phyloP scores from a whole-genome alignment of 345 rosid genomes.

The Ceriops decandra region DNA sequence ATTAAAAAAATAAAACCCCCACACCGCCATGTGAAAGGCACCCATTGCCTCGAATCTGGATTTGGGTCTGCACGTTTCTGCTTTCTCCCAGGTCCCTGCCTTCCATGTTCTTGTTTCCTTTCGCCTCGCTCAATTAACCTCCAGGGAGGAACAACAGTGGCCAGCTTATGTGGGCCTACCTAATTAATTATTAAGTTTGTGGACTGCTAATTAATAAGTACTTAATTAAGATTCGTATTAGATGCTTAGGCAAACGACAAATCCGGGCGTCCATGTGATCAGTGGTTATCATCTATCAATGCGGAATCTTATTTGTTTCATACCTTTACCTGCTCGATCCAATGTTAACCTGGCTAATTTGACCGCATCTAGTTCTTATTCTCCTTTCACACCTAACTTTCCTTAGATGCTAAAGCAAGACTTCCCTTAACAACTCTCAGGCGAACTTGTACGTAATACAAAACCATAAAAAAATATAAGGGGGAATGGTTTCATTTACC shows the following conservation, averaged over 20 bases:
- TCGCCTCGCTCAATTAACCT: constrained; percentile 13
- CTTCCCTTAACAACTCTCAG: too few relatives aligned
- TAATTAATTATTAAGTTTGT: neutral
- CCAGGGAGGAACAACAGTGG: constrained; percentile 14
- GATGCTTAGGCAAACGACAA: constrained; percentile 35
- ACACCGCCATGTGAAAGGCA: constrained; percentile 67
- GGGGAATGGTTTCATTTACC: too few relatives aligned
- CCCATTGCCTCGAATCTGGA: constrained; percentile 62
- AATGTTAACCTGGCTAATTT: constrained; percentile 2
- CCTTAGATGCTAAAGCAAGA: neutral
- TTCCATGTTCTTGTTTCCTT: constrained; percentile 25
- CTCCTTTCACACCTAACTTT: neutral
- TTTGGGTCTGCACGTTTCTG: constrained; percentile 43
- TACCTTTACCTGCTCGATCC: constrained; percentile 7
- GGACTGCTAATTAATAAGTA: too few relatives aligned
- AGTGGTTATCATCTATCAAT: constrained; percentile 12
- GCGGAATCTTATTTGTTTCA: constrained; percentile 34
- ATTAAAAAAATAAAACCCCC: constrained; percentile 6
- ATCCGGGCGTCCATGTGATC: constrained; percentile 35
- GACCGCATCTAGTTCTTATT: neutral
- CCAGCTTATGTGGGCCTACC: constrained; percentile 20
- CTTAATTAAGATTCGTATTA: constrained; percentile 20
- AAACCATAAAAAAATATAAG: too few relatives aligned
- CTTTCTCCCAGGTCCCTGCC: constrained; percentile 31
- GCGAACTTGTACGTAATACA: too few relatives aligned